Evolutionary conservation across 108 stramenopile genomes (phyloP), one percentile per base, ranked within the genome.

Genomic region (Pseudonitzschia pungens): DNA sequence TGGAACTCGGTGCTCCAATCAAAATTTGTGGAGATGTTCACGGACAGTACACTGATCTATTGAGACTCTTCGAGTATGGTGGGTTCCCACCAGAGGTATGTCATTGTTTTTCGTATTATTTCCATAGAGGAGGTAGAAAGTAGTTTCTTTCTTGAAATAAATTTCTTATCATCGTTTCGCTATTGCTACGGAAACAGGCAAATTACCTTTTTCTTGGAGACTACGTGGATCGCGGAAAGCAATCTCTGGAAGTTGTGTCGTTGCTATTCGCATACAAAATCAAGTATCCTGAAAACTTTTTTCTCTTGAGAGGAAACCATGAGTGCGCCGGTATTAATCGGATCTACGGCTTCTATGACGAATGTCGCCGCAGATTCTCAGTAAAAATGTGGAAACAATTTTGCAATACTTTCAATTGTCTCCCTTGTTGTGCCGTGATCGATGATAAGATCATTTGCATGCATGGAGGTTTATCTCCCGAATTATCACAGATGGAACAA

Each of bases 401-500:
- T 88, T 98, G 98, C 72, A 98, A 99, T 84, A 97, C 97, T 70
- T 99, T 99, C 89, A 99, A 99, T 78, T 99, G 99, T 76, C 90
- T 99, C 22, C 99, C 99, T 0, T 97, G 98, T 68, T 92, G 93
- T 21, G 99, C 99, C 27, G 94, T 98, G 52, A 96, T 99, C 73
- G 99, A 98, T 77, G 99, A 98, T 72, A 99, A 99, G 91, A 99
- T 99, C 70, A 93, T 99, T 66, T 98, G 98, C 81, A 98, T 98
- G 96, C 99, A 99, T 70, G 99, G 99, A 21, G 99, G 98, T 33
- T 83, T 99, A 22, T 94, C 92, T 58, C 99, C 99, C 2, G 97
- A 98, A 82, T 79, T 99, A 26, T 83, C 83, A 59, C 92, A 94
- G 70, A 94, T 99, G 96, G 98, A 98, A 58, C 97, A 99, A 81